Evolutionary conservation across 192 early-diverging fungal species (phyloP).

Genomic region (Backusella tarrabulga): DNA sequence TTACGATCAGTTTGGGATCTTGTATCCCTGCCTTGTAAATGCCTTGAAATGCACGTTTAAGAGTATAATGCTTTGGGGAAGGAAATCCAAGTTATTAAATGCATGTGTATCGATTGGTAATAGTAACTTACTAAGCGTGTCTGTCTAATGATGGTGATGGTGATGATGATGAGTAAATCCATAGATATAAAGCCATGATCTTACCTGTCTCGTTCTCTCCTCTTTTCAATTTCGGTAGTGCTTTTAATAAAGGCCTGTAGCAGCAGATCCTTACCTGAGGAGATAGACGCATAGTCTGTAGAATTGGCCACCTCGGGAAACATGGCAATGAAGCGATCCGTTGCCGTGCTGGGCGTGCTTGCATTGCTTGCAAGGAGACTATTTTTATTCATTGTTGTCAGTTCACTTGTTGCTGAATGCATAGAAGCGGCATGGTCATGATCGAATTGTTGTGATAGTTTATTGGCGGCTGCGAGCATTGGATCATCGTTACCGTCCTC

Average conservation of each 20-base stretch:
- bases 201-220: constrained; percentile 11
- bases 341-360: background rate
- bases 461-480: background rate
- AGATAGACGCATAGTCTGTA: no score
- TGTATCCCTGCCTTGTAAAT: constrained; percentile 17
- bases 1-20: constrained; percentile 17
- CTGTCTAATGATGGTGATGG: background rate
- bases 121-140: background rate
- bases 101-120: no score
- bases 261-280: background rate
- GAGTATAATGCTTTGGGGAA: constrained; percentile 23
- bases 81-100: background rate
- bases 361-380: background rate
- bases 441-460: background rate
- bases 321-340: background rate
- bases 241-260: background rate
- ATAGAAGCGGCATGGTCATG: background rate
- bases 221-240: background rate
- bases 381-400: background rate
- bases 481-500: background rate
- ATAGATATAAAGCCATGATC: background rate
- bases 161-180: background rate
- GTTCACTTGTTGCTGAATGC: background rate
- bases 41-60: constrained; percentile 18
- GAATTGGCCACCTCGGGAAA: background rate